Evolutionary conservation across 2,329 filamentous ascomycete genomes (phyloP).

Genomic region (Botrytis medusae): DNA sequence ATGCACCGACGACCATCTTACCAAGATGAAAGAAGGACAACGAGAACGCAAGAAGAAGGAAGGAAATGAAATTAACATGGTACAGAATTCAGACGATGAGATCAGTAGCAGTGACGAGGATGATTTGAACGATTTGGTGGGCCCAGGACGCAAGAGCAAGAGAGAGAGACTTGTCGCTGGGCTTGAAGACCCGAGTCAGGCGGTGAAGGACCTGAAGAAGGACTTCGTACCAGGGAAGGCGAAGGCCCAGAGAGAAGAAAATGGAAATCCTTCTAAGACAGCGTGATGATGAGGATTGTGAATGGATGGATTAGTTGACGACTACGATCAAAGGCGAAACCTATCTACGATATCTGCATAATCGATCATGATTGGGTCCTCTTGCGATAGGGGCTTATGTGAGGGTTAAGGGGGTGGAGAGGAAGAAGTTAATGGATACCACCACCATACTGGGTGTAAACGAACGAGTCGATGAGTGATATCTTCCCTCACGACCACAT

Average conservation of each 20-base stretch:
- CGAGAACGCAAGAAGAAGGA: conserved; percentile 68
- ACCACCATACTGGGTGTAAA: not conserved
- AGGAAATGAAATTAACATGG: conserved; percentile 52
- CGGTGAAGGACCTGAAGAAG: conserved; percentile 26
- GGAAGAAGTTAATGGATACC: not conserved
- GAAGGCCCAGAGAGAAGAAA: conserved; percentile 29
- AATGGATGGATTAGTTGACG: not conserved
- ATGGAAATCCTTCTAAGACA: conserved; percentile 24
- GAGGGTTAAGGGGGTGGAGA: not conserved
- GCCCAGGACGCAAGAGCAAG: conserved; percentile 40
- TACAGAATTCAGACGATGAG: conserved; percentile 50
- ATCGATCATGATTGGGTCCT: not conserved
- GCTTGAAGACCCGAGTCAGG: conserved; percentile 35
- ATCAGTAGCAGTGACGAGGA: conserved; percentile 43
- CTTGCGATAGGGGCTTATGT: not conserved
- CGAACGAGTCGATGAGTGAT: not conserved
- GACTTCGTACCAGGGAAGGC: conserved; percentile 30
- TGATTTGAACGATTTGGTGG: conserved; percentile 26
- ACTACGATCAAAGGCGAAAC: not conserved
- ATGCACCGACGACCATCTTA: conserved; percentile 74
- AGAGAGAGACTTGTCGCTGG: conserved; percentile 53
- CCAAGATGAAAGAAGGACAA: conserved; percentile 74
- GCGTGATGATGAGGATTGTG: not conserved
- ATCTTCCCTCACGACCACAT: not conserved
- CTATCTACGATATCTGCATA: not conserved